phyloP scores from a whole-genome alignment of 257 asterid species.

The Gentiana macrophylla region DNA sequence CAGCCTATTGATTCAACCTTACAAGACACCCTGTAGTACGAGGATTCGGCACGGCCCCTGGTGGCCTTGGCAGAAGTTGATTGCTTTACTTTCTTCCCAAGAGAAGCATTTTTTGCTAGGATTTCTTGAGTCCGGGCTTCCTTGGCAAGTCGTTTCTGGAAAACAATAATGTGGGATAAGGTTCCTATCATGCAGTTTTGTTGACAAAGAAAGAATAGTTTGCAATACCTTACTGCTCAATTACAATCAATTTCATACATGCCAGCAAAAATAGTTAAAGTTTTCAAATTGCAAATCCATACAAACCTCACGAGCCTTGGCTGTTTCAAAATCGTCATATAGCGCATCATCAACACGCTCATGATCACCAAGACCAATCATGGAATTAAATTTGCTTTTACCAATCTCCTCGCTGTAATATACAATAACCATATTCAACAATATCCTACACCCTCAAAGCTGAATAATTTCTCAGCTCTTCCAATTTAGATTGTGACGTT shows the following conservation, averaged over 20 bases:
- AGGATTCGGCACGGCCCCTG: conserved; percentile 76
- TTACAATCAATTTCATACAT: too few species aligned
- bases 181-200: too few species aligned
- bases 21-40: conserved; percentile 68
- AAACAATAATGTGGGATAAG: conserved; percentile 1
- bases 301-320: conserved; percentile 70
- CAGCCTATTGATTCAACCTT: conserved; percentile 33
- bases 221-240: too few species aligned
- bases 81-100: conserved; percentile 71
- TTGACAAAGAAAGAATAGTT: too few species aligned
- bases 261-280: background rate
- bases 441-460: background rate
- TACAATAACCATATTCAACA: background rate
- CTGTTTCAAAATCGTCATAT: conserved; percentile 83
- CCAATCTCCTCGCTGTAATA: conserved; percentile 71
- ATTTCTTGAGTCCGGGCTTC: conserved; percentile 76
- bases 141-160: conserved; percentile 86
- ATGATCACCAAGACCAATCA: conserved; percentile 73
- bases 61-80: conserved; percentile 31
- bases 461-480: background rate
- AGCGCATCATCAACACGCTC: conserved; percentile 70
- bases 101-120: conserved; percentile 68
- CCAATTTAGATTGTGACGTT: background rate
- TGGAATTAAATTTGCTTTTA: conserved; percentile 53
- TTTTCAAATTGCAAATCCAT: background rate